A percentile compares a stretch with the other conserved stretches of the same genome.
Evolutionary conservation across 2,329 filamentous ascomycete species (phyloP).

Genomic region (Cladobotryum mycophilum): DNA sequence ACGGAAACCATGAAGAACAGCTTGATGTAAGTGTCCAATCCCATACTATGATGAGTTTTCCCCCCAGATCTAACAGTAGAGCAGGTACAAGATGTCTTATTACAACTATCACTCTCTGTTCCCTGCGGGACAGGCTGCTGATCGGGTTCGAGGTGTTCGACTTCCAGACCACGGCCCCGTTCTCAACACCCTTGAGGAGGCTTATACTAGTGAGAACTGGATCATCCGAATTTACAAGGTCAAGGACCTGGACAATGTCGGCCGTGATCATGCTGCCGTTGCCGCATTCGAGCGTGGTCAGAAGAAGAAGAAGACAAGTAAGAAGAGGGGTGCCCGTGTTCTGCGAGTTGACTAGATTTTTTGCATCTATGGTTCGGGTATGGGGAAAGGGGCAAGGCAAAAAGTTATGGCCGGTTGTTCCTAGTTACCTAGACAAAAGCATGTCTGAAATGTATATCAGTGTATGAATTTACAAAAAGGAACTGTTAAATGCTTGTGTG

Average conservation of each 20-base stretch:
- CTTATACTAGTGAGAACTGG: constrained; percentile 99
- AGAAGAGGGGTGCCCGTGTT: constrained; percentile 65
- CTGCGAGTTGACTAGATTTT: constrained; percentile 61
- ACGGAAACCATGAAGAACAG: constrained; percentile 98
- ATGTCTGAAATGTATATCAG: constrained; percentile 33
- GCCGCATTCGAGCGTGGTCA: constrained; percentile 69
- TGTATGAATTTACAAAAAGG: constrained; percentile 23
- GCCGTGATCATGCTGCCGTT: constrained; percentile 70
- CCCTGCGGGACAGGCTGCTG: constrained; percentile 80
- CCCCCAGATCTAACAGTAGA: constrained; percentile 19
- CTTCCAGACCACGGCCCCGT: constrained; percentile 80
- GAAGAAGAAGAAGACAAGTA: constrained; percentile 74
- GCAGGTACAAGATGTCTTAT: constrained; percentile 99
- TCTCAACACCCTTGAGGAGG: constrained; percentile 87
- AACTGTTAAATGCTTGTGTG: too few species aligned
- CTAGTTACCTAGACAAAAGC: constrained; percentile 26
- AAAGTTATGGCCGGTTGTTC: constrained; percentile 17
- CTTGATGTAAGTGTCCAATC: constrained; percentile 72
- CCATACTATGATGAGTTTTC: not conserved
- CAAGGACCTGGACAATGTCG: constrained; percentile 95
- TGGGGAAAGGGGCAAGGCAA: constrained; percentile 14
- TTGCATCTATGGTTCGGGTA: not conserved
- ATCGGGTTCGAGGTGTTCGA: constrained; percentile 76
- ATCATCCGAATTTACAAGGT: constrained; percentile 99
- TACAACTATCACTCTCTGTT: constrained; percentile 94